These are phyloP conservation scores for Letharia columbiana DNA, from an alignment of 495 filamentous ascomycete species.

Conservation along the genomic window DNA sequence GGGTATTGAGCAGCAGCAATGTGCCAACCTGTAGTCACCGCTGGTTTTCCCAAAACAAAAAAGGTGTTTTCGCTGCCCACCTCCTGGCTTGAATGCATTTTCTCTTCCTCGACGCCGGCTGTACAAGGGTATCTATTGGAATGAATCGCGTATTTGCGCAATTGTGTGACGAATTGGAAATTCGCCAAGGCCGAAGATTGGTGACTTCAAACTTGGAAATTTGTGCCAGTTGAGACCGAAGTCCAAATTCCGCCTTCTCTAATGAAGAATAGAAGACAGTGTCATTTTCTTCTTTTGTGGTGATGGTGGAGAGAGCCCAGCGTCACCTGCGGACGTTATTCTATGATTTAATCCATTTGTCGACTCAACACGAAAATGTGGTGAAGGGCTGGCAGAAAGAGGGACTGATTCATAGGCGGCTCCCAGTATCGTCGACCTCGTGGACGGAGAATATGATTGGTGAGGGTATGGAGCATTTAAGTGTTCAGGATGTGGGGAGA, in stretches of 20 bases:
- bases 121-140: not conserved
- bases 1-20: not conserved
- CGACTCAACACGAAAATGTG: not conserved
- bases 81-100: not conserved
- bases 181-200: not conserved
- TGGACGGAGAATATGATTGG: not conserved
- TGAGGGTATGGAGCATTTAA: not conserved
- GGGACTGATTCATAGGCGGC: not conserved
- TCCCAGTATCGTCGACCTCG: not conserved
- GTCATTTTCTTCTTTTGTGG: constrained; percentile 16
- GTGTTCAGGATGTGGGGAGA: not conserved
- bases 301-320: constrained; percentile 1
- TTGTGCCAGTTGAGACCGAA: not conserved
- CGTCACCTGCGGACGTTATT: constrained; percentile 11
- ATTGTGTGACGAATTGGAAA: not conserved
- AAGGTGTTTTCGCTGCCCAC: not conserved
- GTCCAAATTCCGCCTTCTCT: not conserved
- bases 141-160: not conserved
- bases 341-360: not conserved
- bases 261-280: constrained; percentile 8
- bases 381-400: not conserved
- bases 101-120: not conserved
- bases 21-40: not conserved
- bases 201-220: not conserved
- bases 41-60: not conserved